Conservation (phyloP, 768 basidiomycete species). For the Pleurotus tuber-regium region DNA sequence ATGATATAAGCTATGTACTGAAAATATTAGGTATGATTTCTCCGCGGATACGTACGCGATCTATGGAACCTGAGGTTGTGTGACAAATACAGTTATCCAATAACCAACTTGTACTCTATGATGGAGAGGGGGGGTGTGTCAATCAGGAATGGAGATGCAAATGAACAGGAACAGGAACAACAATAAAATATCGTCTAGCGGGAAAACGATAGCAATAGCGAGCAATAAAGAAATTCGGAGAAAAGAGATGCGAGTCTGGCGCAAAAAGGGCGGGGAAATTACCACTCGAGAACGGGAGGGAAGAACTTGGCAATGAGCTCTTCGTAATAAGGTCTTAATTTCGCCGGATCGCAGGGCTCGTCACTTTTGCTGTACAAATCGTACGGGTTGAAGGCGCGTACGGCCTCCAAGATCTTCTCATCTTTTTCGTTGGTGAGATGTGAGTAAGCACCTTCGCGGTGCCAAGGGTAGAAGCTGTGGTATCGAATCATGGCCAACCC, state of each 20-base stretch:
- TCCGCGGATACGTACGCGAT: not conserved
- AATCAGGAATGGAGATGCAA: not conserved
- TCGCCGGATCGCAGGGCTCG: conserved; percentile 54
- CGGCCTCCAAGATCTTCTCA: conserved; percentile 61
- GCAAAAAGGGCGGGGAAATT: conserved; percentile 14
- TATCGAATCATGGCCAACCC: conserved; percentile 91
- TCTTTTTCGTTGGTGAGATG: conserved; percentile 80
- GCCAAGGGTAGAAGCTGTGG: conserved; percentile 97
- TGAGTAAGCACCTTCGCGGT: conserved; percentile 81
- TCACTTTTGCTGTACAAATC: conserved; percentile 93
- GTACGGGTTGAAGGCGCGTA: conserved; percentile 89
- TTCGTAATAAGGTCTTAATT: conserved; percentile 82
- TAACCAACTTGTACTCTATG: conserved; percentile 6
- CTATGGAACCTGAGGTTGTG: not conserved
- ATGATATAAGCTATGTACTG: not conserved
- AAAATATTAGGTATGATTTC: not conserved
- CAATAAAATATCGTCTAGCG: not conserved
- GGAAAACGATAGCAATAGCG: conserved; percentile 4
- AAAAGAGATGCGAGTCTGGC: not conserved
- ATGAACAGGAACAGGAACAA: not conserved
- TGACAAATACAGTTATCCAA: conserved; percentile 2
- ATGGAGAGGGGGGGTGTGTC: not conserved
- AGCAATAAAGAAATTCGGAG: not conserved
- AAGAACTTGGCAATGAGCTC: conserved; percentile 83
- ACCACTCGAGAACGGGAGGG: conserved; percentile 82